Base-by-base conservation (phyloP, 257 asterid species). In the Henckelia pumila region DNA sequence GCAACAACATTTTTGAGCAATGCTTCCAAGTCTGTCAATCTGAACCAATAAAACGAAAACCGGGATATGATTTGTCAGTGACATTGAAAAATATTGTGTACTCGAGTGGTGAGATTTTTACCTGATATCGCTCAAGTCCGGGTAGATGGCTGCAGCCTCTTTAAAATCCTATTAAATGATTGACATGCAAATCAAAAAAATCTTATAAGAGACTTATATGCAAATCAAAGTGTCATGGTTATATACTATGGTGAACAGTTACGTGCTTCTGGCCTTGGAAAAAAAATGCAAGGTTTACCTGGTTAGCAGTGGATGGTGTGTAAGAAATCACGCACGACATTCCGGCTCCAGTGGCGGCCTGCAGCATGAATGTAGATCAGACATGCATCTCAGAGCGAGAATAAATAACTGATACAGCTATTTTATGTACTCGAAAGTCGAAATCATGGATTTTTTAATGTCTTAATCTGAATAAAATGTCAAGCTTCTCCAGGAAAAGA, bases 341-440 rank as follows among this genome's bases (percentile, higher is more conserved):
- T 72, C 97, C 95, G 22, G 97, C 99, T 47, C 91, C 83, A 8
- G 81, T 85, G 69, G 99, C 99, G 4, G 97, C 99, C 96, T 90
- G 85, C 76, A 81, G 29, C 68, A 63, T 30, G 14, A n/a, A 20
- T 35, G n/a, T 7, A 32, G 37, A 25, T 63, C 8, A 67, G 30
- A 62, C 63, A 8, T 9, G 33, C 64, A 60, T 22, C 35, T 28
- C 7, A 19, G 53, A n/a, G n/a, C n/a, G n/a, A 28, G 14, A 14
- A 66, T 29, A 24, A 55, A 16, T 9, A 5, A 35, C 11, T 40
- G 50, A 13, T 8, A 35, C 4, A 40, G 50, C 50, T 40, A 40
- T 40, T 40, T 35, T 13, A 40, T 3, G 5, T 3, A 3, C n/a
- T 40, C n/a, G n/a, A 40, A 40, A 3, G 6, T 40, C n/a, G n/a